Evolutionary conservation across 164 flowering plant genomes (phyloP), one percentile per base, ranked within the genome.

Genomic region (Litsea cubeba): DNA sequence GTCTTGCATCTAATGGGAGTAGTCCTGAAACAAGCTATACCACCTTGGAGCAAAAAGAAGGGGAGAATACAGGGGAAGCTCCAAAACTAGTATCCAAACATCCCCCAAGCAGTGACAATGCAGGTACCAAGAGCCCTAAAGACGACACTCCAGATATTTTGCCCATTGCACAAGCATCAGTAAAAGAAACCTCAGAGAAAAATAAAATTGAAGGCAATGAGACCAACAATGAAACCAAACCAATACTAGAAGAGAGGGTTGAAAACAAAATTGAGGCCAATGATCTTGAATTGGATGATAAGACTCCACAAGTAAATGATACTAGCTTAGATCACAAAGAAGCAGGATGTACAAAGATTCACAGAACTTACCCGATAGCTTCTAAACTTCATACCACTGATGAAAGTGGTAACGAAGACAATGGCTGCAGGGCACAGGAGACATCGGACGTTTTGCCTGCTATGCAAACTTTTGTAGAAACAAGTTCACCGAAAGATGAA

Each of bases 181-280:
- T 40, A 18, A 50, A 68, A 68, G 71, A 68, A 68, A 46, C 26
- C 54, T 40, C 40, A 40, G 51, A 46, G 25, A 40, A 68, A 68
- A 15, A 20, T n/a, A 20, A 68, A 20, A 46, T 40, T 7, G 14
- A 68, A 68, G 25, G 26, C 22, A 35, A 11, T 0, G 15, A 22
- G 54, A 26, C 28, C 1, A 28, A 68, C 24, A 46, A 68, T 20
- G 71, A 23, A 46, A 22, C 54, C 17, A 14, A 68, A 18, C 25
- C 22, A 22, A 35, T 68, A 20, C 23, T 2, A n/a, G 71, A 68
- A 46, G 54, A 68, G 24, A n/a, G 20, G 25, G n/a, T 14, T 68
- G 49, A 23, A 6, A 18, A 66, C 32, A 11, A 5, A 14, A 32
- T 28, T 23, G 15, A 35, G 46, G 46, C 46, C 46, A 6, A 35